Evolutionary conservation across 2,329 filamentous ascomycete species (phyloP).

Genomic region (Sporothrix pseudoabietina): DNA sequence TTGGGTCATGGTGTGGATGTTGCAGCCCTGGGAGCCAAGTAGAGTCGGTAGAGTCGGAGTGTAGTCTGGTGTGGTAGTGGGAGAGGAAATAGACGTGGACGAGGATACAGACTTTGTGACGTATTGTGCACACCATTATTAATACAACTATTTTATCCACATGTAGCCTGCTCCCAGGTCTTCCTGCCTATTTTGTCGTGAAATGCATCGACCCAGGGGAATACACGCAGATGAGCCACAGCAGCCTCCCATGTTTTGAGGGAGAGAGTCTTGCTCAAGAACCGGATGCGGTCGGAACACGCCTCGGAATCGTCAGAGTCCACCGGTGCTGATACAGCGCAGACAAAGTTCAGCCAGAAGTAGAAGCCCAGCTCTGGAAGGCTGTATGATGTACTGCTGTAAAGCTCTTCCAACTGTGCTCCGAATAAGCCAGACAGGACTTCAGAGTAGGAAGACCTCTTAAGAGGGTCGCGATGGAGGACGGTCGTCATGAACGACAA

Average conservation of each 20-base stretch:
- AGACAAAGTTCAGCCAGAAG: not conserved
- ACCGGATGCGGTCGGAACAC: not conserved
- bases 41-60: not conserved
- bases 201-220: slow-evolving; percentile 17
- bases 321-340: not conserved
- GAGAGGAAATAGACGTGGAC: not conserved
- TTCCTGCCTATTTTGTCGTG: not conserved
- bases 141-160: not conserved
- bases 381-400: too few relatives aligned
- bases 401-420: too few relatives aligned
- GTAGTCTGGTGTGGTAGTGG: not conserved
- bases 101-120: not conserved
- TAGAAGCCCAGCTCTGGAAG: not conserved
- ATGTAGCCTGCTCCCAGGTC: slow-evolving; percentile 1
- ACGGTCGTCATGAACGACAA: slow-evolving; percentile 19
- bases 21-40: not conserved
- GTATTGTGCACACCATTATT: not conserved
- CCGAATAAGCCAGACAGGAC: not conserved
- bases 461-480: not conserved
- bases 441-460: not conserved
- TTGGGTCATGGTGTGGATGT: slow-evolving; percentile 11
- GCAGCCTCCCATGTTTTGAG: not conserved
- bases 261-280: not conserved
- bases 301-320: not conserved
- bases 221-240: not conserved